Percentiles rank a stretch among this genome's conserved stretches.
Conservation (phyloP, 2,329 filamentous ascomycete species). For the Ceratocystis harringtonii region DNA sequence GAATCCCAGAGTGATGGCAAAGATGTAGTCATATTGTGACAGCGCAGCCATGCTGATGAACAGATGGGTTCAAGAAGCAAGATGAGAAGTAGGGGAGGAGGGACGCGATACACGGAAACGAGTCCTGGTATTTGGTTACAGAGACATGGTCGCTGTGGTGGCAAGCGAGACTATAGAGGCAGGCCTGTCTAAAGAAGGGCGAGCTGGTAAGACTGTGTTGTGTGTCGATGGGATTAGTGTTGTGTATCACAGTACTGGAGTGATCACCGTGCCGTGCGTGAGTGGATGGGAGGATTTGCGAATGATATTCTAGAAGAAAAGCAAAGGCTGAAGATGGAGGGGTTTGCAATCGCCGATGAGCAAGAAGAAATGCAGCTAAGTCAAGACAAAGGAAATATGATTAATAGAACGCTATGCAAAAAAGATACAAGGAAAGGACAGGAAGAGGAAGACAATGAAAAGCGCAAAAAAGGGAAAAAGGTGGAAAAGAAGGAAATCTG, state of each 20-base stretch:
- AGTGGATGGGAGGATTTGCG: neutral
- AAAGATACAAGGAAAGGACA: neutral
- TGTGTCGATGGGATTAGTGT: too few species aligned
- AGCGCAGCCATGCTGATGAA: conserved; percentile 25
- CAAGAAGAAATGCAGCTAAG: neutral
- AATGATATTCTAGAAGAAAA: neutral
- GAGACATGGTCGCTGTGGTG: conserved; percentile 2
- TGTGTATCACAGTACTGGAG: too few species aligned
- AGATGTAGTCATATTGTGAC: conserved; percentile 40
- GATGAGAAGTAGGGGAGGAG: neutral
- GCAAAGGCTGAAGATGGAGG: neutral
- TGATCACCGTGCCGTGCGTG: neutral
- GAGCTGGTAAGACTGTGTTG: neutral
- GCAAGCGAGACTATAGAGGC: neutral
- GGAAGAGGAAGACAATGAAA: neutral
- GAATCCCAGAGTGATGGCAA: conserved; percentile 40
- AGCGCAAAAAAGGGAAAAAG: neutral
- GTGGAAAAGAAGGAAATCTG: neutral
- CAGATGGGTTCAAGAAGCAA: neutral
- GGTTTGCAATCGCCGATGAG: neutral
- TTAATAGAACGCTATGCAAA: neutral
- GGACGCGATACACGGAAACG: neutral
- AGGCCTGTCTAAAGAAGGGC: neutral
- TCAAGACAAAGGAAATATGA: neutral
- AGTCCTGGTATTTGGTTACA: conserved; percentile 1